A percentile compares a stretch with the other conserved stretches of the same genome.
Evolutionary conservation across 768 basidiomycete species (phyloP).

Genomic region (Gelatoporia subvermispora): DNA sequence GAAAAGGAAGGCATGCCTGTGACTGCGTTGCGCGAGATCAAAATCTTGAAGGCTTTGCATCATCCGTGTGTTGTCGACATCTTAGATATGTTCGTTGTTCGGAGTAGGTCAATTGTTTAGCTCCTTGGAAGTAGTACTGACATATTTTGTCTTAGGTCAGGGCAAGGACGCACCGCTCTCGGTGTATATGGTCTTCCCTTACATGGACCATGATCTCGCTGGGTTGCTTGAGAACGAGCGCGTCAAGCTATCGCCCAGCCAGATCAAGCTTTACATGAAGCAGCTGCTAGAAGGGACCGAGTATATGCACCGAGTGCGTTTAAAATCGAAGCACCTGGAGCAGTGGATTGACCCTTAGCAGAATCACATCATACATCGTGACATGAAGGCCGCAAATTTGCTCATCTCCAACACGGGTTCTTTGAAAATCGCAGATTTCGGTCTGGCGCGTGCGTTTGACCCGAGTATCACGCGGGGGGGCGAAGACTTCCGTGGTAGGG

Average conservation of each 20-base stretch:
- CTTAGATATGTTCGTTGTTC: conserved; percentile 87
- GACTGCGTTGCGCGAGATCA: conserved; percentile 94
- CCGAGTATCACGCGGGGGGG: conserved; percentile 33
- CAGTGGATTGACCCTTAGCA: conserved; percentile 26
- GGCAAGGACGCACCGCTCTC: conserved; percentile 65
- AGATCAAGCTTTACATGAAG: conserved; percentile 94
- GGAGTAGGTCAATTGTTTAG: conserved; percentile 43
- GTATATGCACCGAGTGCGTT: conserved; percentile 87
- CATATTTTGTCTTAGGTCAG: conserved; percentile 40
- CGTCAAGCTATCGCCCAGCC: conserved; percentile 74
- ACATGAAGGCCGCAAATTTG: conserved; percentile 98
- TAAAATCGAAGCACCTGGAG: conserved; percentile 1
- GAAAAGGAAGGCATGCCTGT: conserved; percentile 97
- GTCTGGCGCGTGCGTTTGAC: conserved; percentile 83
- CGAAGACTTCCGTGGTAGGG: conserved; percentile 40
- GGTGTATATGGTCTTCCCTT: conserved; percentile 98
- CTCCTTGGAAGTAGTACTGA: neutral
- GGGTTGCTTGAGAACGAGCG: conserved; percentile 90
- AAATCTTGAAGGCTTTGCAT: conserved; percentile 85
- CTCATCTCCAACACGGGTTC: conserved; percentile 85
- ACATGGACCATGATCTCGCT: conserved; percentile 99
- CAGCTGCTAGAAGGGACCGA: conserved; percentile 95
- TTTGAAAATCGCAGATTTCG: conserved; percentile 92
- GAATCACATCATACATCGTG: conserved; percentile 97
- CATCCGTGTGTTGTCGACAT: conserved; percentile 86